phyloP scores from a whole-genome alignment of 129 eudicot genomes.

The Erigeron canadensis region DNA sequence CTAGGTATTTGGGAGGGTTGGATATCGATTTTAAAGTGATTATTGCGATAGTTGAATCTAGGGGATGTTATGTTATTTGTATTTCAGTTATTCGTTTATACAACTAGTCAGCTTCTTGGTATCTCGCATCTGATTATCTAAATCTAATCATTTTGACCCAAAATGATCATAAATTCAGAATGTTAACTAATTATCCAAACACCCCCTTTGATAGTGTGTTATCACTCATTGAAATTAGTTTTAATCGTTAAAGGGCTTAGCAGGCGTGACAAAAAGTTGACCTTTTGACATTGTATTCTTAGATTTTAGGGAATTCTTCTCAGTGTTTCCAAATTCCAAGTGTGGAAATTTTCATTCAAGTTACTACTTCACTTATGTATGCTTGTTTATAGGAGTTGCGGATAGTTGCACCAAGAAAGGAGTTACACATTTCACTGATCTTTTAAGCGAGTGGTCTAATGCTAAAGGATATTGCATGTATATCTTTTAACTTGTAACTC shows the following conservation, averaged over 20 bases:
- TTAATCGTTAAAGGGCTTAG: not conserved
- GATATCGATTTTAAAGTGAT: not conserved
- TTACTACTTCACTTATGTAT: constrained; percentile 12
- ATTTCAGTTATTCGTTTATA: too few species aligned
- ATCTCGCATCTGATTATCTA: not conserved
- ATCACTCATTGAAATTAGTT: too few species aligned
- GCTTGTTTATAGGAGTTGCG: constrained; percentile 52
- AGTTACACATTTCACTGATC: constrained; percentile 55
- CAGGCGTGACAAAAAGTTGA: not conserved
- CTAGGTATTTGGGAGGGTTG: not conserved
- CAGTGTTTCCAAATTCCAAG: not conserved
- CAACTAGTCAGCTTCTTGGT: not conserved
- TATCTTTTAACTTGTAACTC: constrained; percentile 19
- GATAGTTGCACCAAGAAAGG: constrained; percentile 60
- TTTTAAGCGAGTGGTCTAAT: constrained; percentile 73
- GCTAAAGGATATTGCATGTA: constrained; percentile 90
- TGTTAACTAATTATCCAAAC: not conserved
- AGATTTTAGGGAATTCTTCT: constrained; percentile 1
- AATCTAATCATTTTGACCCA: not conserved
- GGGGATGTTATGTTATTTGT: not conserved
- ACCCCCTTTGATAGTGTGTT: not conserved
- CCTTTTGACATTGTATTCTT: not conserved
- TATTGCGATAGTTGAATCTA: not conserved
- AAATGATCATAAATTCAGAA: not conserved
- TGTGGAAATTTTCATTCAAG: not conserved